Percentiles rank a stretch among this genome's conserved stretches.
Evolutionary conservation across 805 yeast genomes (phyloP).

Genomic region (Candida odintsovae): DNA sequence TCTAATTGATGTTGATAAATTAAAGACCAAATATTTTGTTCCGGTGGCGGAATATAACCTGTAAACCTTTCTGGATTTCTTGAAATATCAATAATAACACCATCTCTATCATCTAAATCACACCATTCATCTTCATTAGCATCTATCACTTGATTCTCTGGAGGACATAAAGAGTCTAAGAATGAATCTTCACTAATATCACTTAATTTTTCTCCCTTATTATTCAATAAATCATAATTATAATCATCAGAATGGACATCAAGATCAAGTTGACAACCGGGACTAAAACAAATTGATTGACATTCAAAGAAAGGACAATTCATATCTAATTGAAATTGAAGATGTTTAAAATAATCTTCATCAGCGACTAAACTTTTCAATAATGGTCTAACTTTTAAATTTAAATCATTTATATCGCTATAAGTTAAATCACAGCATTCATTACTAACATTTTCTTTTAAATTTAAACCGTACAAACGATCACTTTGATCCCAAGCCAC

Average conservation of each 20-base stretch:
- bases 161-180: slow-evolving; percentile 32
- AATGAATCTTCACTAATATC: slow-evolving; percentile 29
- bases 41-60: slow-evolving; percentile 91
- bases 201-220: slow-evolving; percentile 41
- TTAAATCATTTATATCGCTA: slow-evolving; percentile 45
- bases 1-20: slow-evolving; percentile 70
- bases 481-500: not conserved
- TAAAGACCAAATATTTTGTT: slow-evolving; percentile 88
- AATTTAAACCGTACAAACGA: not conserved
- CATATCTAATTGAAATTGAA: slow-evolving; percentile 68
- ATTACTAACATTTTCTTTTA: slow-evolving; percentile 4
- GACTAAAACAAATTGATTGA: slow-evolving; percentile 34
- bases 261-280: slow-evolving; percentile 24
- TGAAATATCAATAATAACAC: slow-evolving; percentile 79
- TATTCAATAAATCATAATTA: slow-evolving; percentile 20
- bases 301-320: slow-evolving; percentile 82
- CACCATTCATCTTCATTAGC: slow-evolving; percentile 57
- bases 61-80: slow-evolving; percentile 95
- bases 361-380: slow-evolving; percentile 48
- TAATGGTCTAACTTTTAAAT: slow-evolving; percentile 46
- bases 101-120: slow-evolving; percentile 59
- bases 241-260: slow-evolving; percentile 24
- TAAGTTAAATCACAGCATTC: slow-evolving; percentile 36
- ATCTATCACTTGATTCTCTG: slow-evolving; percentile 11
- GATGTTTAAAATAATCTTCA: slow-evolving; percentile 78